These are phyloP conservation scores for Triglochin maritima DNA, from an alignment of 106 monocot genomes.

Conservation along the genomic window DNA sequence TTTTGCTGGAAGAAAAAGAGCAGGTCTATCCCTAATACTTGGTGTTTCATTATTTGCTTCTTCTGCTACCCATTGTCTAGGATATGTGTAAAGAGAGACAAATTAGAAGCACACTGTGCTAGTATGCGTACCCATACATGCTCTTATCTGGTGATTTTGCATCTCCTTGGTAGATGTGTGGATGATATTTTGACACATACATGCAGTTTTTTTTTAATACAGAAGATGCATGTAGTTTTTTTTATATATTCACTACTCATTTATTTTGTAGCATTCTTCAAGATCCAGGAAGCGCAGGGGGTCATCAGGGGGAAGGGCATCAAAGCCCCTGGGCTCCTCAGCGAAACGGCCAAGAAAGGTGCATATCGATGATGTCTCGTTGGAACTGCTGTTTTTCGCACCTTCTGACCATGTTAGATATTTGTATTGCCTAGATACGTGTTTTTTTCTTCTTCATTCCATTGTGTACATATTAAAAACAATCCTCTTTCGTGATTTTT, in stretches of 20 bases:
- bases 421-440: too few species aligned
- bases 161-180: neutral
- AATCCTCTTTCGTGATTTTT: too few species aligned
- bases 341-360: slow-evolving; percentile 43
- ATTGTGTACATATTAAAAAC: too few species aligned
- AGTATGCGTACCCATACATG: too few species aligned
- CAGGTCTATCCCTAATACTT: slow-evolving; percentile 23
- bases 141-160: too few species aligned
- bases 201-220: neutral
- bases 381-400: too few species aligned
- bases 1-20: slow-evolving; percentile 42
- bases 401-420: too few species aligned
- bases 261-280: slow-evolving; percentile 27
- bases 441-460: too few species aligned
- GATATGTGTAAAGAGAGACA: neutral
- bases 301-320: slow-evolving; percentile 29
- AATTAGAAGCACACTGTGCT: neutral
- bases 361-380: neutral
- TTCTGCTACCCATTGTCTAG: neutral
- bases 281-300: slow-evolving; percentile 62
- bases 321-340: slow-evolving; percentile 21
- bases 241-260: slow-evolving; percentile 1
- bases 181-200: neutral
- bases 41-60: neutral
- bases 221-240: neutral